Percentiles rank a stretch among this genome's conserved stretches.
Evolutionary conservation across 108 stramenopile genomes (phyloP).

Genomic region (Mayamaea pseudoterrestris): DNA sequence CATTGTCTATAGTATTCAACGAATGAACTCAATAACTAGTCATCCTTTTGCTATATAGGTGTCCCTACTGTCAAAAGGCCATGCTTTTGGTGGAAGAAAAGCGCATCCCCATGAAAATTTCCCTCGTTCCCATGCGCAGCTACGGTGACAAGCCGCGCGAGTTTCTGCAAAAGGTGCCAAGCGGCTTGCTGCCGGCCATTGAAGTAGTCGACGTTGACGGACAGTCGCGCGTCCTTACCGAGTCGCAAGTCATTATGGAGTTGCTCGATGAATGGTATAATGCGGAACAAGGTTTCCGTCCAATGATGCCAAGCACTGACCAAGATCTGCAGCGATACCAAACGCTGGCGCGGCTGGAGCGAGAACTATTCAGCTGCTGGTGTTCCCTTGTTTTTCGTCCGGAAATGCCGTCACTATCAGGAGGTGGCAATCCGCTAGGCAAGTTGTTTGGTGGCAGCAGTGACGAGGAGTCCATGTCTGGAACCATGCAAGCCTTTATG

Average conservation of each 20-base stretch:
- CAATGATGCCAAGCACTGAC: slow-evolving; percentile 63
- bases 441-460: slow-evolving; percentile 29
- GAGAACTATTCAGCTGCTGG: slow-evolving; percentile 89
- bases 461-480: slow-evolving; percentile 32
- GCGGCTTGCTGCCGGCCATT: slow-evolving; percentile 81
- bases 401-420: slow-evolving; percentile 19
- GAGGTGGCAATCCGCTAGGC: slow-evolving; percentile 21
- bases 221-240: slow-evolving; percentile 59
- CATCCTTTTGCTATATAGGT: slow-evolving; percentile 2
- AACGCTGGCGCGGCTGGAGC: slow-evolving; percentile 63
- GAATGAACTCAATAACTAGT: no score
- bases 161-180: slow-evolving; percentile 78
- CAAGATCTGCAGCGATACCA: slow-evolving; percentile 35
- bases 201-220: slow-evolving; percentile 80
- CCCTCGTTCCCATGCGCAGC: slow-evolving; percentile 83
- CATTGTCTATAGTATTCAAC: background rate
- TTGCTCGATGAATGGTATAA: slow-evolving; percentile 72
- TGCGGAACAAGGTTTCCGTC: slow-evolving; percentile 44
- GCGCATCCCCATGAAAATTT: slow-evolving; percentile 75
- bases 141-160: slow-evolving; percentile 86
- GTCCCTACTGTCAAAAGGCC: slow-evolving; percentile 29
- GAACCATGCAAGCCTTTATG: slow-evolving; percentile 68
- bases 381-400: slow-evolving; percentile 80
- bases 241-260: slow-evolving; percentile 85
- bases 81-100: slow-evolving; percentile 91